Percentiles rank a stretch among this genome's conserved stretches.
phyloP scores from a whole-genome alignment of 2,329 filamentous ascomycete species.

The Pseudonectria foliicola region DNA sequence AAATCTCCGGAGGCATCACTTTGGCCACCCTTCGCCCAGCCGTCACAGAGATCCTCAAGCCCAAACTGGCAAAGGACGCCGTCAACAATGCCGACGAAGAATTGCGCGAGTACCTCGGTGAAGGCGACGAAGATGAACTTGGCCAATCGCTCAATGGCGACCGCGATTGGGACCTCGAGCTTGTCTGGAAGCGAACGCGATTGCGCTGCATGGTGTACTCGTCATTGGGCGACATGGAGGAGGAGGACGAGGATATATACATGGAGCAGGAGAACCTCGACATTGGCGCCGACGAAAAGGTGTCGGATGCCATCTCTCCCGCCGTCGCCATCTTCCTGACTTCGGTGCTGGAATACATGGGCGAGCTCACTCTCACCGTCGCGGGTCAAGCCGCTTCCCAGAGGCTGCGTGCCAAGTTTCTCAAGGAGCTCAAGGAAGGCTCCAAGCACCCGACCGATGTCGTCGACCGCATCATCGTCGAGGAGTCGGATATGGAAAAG shows the following conservation, averaged over 20 bases:
- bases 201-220: slow-evolving; percentile 98
- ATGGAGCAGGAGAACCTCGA: slow-evolving; percentile 73
- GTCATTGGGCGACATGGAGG: slow-evolving; percentile 90
- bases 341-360: slow-evolving; percentile 88
- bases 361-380: slow-evolving; percentile 82
- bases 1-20: slow-evolving; percentile 68
- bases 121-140: slow-evolving; percentile 66
- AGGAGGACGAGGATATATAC: slow-evolving; percentile 90
- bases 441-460: slow-evolving; percentile 38
- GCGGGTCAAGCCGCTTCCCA: slow-evolving; percentile 78
- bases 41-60: slow-evolving; percentile 79
- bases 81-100: slow-evolving; percentile 80
- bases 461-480: slow-evolving; percentile 67
- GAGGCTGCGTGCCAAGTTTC: slow-evolving; percentile 51
- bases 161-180: slow-evolving; percentile 78
- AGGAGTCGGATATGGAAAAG: slow-evolving; percentile 88
- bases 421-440: slow-evolving; percentile 52
- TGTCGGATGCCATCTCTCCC: slow-evolving; percentile 70
- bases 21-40: slow-evolving; percentile 71
- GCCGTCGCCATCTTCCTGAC: slow-evolving; percentile 94
- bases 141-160: slow-evolving; percentile 45
- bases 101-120: slow-evolving; percentile 78
- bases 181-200: slow-evolving; percentile 88
- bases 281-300: slow-evolving; percentile 46
- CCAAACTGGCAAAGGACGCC: slow-evolving; percentile 78